Percentiles rank a stretch among this genome's conserved stretches.
phyloP scores from a whole-genome alignment of 2,329 filamentous ascomycete genomes.

The Arthrinium puccinioides region DNA sequence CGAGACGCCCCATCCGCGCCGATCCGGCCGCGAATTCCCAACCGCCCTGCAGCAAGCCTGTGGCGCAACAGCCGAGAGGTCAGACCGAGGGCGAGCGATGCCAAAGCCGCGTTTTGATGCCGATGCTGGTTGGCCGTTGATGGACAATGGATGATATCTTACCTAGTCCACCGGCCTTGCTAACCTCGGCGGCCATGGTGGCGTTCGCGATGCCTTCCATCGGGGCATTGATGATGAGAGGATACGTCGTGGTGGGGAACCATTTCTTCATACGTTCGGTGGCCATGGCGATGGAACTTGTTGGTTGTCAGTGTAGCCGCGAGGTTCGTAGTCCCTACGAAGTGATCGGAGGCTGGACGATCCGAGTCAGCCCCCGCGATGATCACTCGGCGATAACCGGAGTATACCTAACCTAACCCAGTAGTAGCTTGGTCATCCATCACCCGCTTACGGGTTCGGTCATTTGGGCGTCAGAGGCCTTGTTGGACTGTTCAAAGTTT shows the following conservation, averaged over 20 bases:
- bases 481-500: too few species aligned
- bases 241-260: slow-evolving; percentile 28
- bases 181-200: slow-evolving; percentile 30
- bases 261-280: slow-evolving; percentile 19
- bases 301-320: too few species aligned
- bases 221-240: slow-evolving; percentile 32
- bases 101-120: neutral
- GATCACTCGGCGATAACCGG: too few species aligned
- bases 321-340: too few species aligned
- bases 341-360: too few species aligned
- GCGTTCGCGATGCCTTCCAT: slow-evolving; percentile 31
- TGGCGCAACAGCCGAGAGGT: neutral
- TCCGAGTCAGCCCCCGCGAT: too few species aligned
- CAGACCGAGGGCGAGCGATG: neutral
- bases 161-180: slow-evolving; percentile 33
- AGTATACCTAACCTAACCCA: too few species aligned
- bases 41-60: slow-evolving; percentile 26
- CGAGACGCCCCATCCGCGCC: slow-evolving; percentile 19
- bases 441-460: too few species aligned
- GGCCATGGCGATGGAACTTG: slow-evolving; percentile 11
- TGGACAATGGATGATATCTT: slow-evolving; percentile 26
- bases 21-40: slow-evolving; percentile 23
- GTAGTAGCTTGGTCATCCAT: too few species aligned
- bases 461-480: too few species aligned
- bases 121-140: too few species aligned